Conservation (phyloP, 2,329 filamentous ascomycete species). For the Aschersonia sp. region DNA sequence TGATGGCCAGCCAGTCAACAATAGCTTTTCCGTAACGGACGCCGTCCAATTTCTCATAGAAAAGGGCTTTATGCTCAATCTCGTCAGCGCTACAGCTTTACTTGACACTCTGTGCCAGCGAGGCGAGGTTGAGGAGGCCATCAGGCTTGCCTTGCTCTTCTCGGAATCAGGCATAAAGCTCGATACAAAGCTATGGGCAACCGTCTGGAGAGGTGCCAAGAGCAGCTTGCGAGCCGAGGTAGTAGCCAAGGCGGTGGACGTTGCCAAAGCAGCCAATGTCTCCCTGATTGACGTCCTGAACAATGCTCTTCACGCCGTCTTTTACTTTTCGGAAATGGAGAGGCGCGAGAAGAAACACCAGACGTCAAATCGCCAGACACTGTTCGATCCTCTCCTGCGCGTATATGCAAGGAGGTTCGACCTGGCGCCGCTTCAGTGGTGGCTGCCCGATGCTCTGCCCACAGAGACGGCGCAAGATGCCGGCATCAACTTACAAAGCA, state of each 20-base stretch:
- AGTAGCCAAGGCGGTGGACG: constrained; percentile 25
- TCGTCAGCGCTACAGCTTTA: constrained; percentile 49
- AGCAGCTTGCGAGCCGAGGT: constrained; percentile 33
- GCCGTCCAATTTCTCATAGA: constrained; percentile 32
- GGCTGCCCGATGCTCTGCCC: constrained; percentile 20
- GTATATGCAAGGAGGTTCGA: constrained; percentile 34
- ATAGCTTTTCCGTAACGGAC: constrained; percentile 14
- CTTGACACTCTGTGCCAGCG: constrained; percentile 56
- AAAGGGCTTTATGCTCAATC: constrained; percentile 48
- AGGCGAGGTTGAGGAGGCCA: constrained; percentile 19
- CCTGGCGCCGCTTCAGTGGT: constrained; percentile 26
- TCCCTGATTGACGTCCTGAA: constrained; percentile 19
- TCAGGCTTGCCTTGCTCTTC: constrained; percentile 18
- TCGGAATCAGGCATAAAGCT: constrained; percentile 36
- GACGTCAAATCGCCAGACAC: constrained; percentile 18
- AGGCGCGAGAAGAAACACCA: constrained; percentile 11
- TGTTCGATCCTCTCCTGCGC: constrained; percentile 33
- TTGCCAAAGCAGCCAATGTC: constrained; percentile 33
- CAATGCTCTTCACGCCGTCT: constrained; percentile 33
- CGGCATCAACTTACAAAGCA: constrained; percentile 6
- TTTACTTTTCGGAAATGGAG: constrained; percentile 27
- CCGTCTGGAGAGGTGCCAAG: constrained; percentile 60
- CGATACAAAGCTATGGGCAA: constrained; percentile 52
- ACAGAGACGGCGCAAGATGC: constrained; percentile 13
- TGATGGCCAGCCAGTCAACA: constrained; percentile 4